Percentiles rank a stretch among this genome's conserved stretches.
Evolutionary conservation across 2,329 filamentous ascomycete species (phyloP).

Genomic region (Exophiala spinifera): DNA sequence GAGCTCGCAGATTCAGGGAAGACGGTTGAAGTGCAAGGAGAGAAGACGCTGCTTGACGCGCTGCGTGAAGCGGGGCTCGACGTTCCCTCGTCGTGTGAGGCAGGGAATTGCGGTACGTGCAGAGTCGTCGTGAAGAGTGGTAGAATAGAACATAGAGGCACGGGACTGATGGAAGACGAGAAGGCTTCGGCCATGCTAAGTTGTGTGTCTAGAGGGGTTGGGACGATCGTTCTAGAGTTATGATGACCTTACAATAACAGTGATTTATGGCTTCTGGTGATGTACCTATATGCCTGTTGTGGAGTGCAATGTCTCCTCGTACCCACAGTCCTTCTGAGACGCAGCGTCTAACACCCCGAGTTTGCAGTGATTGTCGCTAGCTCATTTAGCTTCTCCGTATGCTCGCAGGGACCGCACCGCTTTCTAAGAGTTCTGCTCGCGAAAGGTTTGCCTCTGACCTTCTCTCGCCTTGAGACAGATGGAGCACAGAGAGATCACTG

Average conservation of each 20-base stretch:
- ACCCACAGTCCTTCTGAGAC: no score
- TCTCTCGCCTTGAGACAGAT: no score
- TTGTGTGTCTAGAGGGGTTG: slow-evolving; percentile 18
- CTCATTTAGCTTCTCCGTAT: no score
- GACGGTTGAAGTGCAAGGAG: slow-evolving; percentile 6
- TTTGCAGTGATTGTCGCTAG: no score
- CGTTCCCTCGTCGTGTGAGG: slow-evolving; percentile 15
- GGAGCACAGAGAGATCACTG: no score
- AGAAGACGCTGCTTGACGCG: slow-evolving; percentile 13
- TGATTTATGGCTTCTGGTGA: no score
- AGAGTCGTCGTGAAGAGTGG: slow-evolving; percentile 14
- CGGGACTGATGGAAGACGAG: slow-evolving; percentile 11
- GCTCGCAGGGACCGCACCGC: no score
- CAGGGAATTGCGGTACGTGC: slow-evolving; percentile 17
- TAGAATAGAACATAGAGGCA: slow-evolving; percentile 13
- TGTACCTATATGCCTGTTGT: no score
- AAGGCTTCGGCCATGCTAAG: slow-evolving; percentile 15
- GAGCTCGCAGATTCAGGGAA: slow-evolving; percentile 5
- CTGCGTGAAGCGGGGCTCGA: slow-evolving; percentile 15
- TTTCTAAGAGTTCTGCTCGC: no score
- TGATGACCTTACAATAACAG: not conserved
- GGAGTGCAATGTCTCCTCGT: no score
- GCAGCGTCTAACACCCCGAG: no score
- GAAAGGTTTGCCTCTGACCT: no score
- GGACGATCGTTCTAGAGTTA: slow-evolving; percentile 13